Percentiles rank a stretch among this genome's conserved stretches.
These are phyloP conservation scores for Aspergillus aculeatus DNA, from an alignment of 2,329 filamentous ascomycete genomes.

Conservation along the genomic window DNA sequence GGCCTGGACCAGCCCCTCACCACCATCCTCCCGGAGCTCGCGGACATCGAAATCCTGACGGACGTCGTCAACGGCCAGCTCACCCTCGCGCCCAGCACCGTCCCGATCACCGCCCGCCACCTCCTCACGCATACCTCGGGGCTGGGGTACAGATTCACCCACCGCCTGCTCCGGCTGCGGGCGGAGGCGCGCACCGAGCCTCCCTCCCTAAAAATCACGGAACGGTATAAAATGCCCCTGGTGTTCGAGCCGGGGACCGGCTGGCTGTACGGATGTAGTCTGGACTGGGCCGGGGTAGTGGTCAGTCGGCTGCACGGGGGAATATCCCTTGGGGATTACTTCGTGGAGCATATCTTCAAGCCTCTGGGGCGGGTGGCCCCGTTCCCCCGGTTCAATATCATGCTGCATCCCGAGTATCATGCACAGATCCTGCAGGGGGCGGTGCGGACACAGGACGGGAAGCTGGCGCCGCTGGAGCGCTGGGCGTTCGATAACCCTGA, in stretches of 20 bases:
- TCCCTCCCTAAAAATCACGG: neutral
- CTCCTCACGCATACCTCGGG: conserved; percentile 8
- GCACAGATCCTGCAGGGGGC: neutral
- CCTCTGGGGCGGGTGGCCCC: neutral
- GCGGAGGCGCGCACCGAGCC: neutral
- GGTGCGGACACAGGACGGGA: neutral
- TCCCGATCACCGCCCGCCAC: conserved; percentile 3
- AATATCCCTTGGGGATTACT: conserved; percentile 3
- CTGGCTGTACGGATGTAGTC: conserved; percentile 8
- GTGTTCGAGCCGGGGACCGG: conserved; percentile 5
- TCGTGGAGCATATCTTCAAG: conserved; percentile 6
- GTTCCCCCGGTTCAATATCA: conserved; percentile 3
- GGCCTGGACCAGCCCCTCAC: conserved; percentile 49
- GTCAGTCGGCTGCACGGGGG: conserved; percentile 3
- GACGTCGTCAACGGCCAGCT: conserved; percentile 45
- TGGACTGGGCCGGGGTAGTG: conserved; percentile 9
- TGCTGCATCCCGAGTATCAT: neutral
- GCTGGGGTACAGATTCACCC: conserved; percentile 5
- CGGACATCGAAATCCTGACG: conserved; percentile 48
- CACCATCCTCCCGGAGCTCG: conserved; percentile 50
- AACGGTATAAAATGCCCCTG: neutral
- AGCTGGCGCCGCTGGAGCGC: neutral
- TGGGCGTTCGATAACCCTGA: conserved; percentile 2
- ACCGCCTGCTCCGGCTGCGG: neutral
- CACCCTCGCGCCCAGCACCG: neutral